Evolutionary conservation across 257 asterid species (phyloP).

Genomic region (Nicotiana otophora): DNA sequence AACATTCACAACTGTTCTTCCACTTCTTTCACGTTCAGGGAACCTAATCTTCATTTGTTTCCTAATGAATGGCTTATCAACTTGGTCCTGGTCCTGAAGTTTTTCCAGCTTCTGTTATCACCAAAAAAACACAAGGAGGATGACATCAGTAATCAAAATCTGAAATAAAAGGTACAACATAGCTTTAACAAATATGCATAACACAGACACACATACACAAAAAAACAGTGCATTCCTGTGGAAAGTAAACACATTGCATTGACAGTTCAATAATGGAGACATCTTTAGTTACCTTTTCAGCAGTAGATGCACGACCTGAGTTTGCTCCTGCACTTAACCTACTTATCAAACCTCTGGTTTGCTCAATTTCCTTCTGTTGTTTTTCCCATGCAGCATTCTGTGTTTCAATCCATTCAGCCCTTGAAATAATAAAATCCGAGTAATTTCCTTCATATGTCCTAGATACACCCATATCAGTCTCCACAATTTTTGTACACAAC

Average conservation of each 20-base stretch:
- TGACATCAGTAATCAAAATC: background rate
- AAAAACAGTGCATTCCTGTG: background rate
- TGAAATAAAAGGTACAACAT: background rate
- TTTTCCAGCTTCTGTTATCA: slow-evolving; percentile 85
- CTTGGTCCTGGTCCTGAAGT: slow-evolving; percentile 81
- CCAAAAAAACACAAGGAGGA: background rate
- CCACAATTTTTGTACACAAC: slow-evolving; percentile 91
- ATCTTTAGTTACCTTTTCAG: slow-evolving; percentile 65
- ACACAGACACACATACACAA: background rate
- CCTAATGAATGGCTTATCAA: slow-evolving; percentile 94
- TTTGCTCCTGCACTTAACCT: slow-evolving; percentile 95
- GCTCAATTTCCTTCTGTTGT: slow-evolving; percentile 89
- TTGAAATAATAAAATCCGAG: slow-evolving; percentile 66
- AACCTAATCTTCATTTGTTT: slow-evolving; percentile 98
- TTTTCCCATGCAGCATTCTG: slow-evolving; percentile 97
- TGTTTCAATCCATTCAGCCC: slow-evolving; percentile 76
- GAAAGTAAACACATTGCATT: background rate
- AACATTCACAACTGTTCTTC: slow-evolving; percentile 56
- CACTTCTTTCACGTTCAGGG: slow-evolving; percentile 97
- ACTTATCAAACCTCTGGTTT: slow-evolving; percentile 65
- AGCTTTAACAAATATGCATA: background rate
- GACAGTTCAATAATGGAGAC: background rate
- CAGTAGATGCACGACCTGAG: slow-evolving; percentile 98
- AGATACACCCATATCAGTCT: slow-evolving; percentile 95
- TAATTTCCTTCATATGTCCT: slow-evolving; percentile 80